Evolutionary conservation across 495 filamentous ascomycete species (phyloP).

Genomic region (Xylaria acuta): DNA sequence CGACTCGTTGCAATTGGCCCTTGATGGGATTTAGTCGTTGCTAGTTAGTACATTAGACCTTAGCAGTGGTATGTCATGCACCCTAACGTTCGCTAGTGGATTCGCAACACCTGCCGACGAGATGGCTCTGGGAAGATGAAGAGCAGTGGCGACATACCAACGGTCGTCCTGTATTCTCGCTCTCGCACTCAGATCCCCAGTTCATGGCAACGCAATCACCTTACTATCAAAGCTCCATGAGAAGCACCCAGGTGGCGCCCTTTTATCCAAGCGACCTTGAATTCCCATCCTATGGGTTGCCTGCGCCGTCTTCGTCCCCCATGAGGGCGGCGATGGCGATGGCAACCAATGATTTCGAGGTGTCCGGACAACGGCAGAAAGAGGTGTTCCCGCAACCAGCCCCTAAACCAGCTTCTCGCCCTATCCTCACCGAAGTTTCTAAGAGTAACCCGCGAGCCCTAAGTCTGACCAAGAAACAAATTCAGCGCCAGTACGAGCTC

Average conservation of each 20-base stretch:
- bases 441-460: background rate
- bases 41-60: background rate
- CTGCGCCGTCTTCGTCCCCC: background rate
- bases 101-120: background rate
- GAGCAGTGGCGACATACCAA: background rate
- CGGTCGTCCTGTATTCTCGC: background rate
- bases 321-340: background rate
- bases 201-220: background rate
- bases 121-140: constrained; percentile 1
- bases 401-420: background rate
- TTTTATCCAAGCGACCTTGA: background rate
- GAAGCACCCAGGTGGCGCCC: background rate
- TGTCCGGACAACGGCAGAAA: background rate
- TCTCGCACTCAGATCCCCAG: background rate
- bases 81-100: constrained; percentile 7
- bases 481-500: background rate
- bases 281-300: background rate
- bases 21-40: background rate
- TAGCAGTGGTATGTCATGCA: background rate
- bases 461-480: background rate
- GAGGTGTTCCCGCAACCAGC: background rate
- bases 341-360: background rate
- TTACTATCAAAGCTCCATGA: background rate
- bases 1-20: background rate
- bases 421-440: background rate